Evolutionary conservation across 176 grass and related monocot genomes (phyloP).

Genomic region (Zoysia japonica): DNA sequence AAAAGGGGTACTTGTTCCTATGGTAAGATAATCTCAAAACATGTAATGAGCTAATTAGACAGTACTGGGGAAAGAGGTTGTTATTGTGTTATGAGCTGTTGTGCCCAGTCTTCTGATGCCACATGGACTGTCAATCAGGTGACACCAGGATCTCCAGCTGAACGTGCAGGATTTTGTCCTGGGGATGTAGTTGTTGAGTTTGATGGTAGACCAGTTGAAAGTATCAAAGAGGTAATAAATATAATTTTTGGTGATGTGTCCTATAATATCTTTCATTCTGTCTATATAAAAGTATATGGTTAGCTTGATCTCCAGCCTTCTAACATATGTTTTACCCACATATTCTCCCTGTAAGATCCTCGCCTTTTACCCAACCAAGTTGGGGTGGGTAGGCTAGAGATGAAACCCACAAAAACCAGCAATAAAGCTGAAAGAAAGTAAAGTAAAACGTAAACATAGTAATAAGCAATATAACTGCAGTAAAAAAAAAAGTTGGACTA

Average conservation of each 20-base stretch:
- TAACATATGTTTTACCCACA: not conserved
- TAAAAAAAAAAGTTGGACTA: no score
- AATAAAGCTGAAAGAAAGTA: no score
- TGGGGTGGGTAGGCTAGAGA: not conserved
- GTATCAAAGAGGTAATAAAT: constrained; percentile 71
- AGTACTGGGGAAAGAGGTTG: not conserved
- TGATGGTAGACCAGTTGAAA: constrained; percentile 65
- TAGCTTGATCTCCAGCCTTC: not conserved
- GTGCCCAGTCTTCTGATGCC: constrained; percentile 10
- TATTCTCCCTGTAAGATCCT: not conserved
- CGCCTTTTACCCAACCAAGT: not conserved
- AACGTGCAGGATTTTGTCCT: constrained; percentile 70
- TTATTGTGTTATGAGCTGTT: not conserved
- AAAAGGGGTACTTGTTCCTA: constrained; percentile 72
- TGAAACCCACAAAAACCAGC: no score
- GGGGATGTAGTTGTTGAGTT: constrained; percentile 73
- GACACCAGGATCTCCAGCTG: constrained; percentile 72
- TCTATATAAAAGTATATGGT: not conserved
- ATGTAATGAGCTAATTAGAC: not conserved
- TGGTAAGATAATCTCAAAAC: constrained; percentile 53
- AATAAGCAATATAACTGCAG: no score
- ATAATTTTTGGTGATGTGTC: constrained; percentile 8
- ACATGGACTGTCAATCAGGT: constrained; percentile 59
- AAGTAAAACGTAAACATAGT: no score
- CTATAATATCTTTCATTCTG: not conserved